Conservation (phyloP, 2,329 filamentous ascomycete species). For the Fusarium compactum region DNA sequence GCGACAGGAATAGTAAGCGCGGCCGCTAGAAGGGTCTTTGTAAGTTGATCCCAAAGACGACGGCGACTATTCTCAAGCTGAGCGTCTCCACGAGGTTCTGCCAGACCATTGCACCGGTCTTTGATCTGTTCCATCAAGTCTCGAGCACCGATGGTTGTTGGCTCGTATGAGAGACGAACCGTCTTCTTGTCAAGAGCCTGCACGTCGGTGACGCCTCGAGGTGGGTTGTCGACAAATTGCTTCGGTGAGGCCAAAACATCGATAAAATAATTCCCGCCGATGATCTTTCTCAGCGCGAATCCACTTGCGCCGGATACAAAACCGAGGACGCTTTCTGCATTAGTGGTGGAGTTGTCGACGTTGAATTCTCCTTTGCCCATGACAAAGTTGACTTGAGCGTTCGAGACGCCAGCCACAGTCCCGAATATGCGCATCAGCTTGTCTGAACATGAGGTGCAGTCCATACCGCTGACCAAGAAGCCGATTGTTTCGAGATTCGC, state of each 20-base stretch:
- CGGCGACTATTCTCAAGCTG: constrained; percentile 48
- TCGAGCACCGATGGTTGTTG: constrained; percentile 50
- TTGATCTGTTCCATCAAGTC: constrained; percentile 42
- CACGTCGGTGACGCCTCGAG: neutral
- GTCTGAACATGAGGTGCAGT: constrained; percentile 53
- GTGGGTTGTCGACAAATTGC: neutral
- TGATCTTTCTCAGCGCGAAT: constrained; percentile 45
- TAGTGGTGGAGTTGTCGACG: constrained; percentile 44
- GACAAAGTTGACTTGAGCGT: constrained; percentile 54
- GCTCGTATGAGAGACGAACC: constrained; percentile 53
- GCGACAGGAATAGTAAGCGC: constrained; percentile 52
- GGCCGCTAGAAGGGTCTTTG: constrained; percentile 50
- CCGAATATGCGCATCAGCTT: constrained; percentile 50
- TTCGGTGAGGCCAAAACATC: neutral
- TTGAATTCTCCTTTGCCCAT: constrained; percentile 53
- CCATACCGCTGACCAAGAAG: constrained; percentile 52
- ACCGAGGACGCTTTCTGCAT: constrained; percentile 36
- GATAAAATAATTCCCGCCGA: neutral
- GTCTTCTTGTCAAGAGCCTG: constrained; percentile 48
- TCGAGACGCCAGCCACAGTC: constrained; percentile 47
- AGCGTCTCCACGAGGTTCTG: constrained; percentile 51
- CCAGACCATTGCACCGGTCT: constrained; percentile 42
- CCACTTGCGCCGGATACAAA: constrained; percentile 43
- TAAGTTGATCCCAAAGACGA: constrained; percentile 49
- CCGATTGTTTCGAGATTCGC: neutral